Percentiles rank a stretch among this genome's conserved stretches.
Conservation (phyloP, 306 rosid species). For the Calophaca sinica region DNA sequence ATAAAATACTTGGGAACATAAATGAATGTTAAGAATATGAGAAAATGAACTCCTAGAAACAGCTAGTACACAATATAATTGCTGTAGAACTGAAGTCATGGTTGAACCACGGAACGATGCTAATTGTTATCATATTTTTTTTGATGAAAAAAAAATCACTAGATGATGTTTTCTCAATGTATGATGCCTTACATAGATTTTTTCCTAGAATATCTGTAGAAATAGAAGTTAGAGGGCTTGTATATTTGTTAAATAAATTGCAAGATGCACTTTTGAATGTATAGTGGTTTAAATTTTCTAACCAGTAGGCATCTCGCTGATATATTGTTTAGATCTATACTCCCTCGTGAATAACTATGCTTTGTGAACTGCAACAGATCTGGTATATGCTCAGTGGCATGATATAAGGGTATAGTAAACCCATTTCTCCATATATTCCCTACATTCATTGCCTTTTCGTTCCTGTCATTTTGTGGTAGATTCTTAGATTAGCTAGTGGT, state of each 20-base stretch:
- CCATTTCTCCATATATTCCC: slow-evolving; percentile 1
- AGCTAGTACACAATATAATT: slow-evolving; percentile 23
- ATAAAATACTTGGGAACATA: slow-evolving; percentile 21
- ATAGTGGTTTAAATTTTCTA: background rate
- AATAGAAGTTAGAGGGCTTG: background rate
- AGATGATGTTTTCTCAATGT: background rate
- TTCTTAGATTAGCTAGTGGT: slow-evolving; percentile 40
- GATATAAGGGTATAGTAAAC: background rate
- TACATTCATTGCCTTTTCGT: background rate
- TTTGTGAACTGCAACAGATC: slow-evolving; percentile 15
- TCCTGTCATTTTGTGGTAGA: slow-evolving; percentile 29
- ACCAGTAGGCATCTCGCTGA: slow-evolving; percentile 30
- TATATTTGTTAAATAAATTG: background rate
- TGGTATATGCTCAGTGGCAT: slow-evolving; percentile 27
- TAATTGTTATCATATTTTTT: slow-evolving; percentile 1
- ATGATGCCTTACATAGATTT: slow-evolving; percentile 1
- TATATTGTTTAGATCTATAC: slow-evolving; percentile 30
- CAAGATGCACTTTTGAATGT: background rate
- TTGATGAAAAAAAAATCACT: background rate
- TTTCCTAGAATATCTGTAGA: slow-evolving; percentile 25
- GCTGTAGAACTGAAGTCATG: slow-evolving; percentile 6
- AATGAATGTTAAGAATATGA: slow-evolving; percentile 18
- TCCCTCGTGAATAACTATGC: background rate
- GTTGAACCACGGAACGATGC: background rate
- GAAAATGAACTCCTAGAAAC: slow-evolving; percentile 26